A percentile compares a stretch with the other conserved stretches of the same genome.
phyloP scores from a whole-genome alignment of 805 yeast species.

The Maudiozyma pseudohumilis region DNA sequence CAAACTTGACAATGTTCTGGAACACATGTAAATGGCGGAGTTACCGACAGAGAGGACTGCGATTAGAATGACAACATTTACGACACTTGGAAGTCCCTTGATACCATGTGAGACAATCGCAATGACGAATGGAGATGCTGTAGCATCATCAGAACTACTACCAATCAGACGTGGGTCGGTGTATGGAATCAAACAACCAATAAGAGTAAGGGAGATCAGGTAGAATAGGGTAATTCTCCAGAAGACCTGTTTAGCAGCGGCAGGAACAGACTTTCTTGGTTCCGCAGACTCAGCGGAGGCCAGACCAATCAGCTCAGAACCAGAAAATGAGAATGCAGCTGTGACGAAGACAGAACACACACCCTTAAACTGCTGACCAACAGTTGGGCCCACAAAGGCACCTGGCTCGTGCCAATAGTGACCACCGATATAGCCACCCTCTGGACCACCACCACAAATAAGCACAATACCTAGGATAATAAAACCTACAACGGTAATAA shows the following conservation, averaged over 20 bases:
- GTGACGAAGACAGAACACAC: slow-evolving; percentile 64
- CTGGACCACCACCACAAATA: slow-evolving; percentile 47
- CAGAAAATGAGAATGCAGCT: slow-evolving; percentile 56
- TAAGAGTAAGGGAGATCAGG: slow-evolving; percentile 34
- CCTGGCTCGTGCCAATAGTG: slow-evolving; percentile 48
- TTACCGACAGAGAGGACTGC: slow-evolving; percentile 66
- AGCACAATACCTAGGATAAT: slow-evolving; percentile 39
- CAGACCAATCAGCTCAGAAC: slow-evolving; percentile 43
- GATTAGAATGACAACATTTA: slow-evolving; percentile 59
- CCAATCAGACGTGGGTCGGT: slow-evolving; percentile 36
- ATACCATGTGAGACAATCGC: slow-evolving; percentile 59
- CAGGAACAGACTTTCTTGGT: slow-evolving; percentile 40
- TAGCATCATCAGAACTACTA: slow-evolving; percentile 43
- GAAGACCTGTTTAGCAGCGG: slow-evolving; percentile 45
- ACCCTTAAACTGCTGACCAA: slow-evolving; percentile 41
- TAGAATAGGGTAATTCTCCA: slow-evolving; percentile 46
- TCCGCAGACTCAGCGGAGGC: slow-evolving; percentile 41
- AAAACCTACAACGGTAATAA: slow-evolving; percentile 39
- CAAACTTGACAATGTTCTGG: slow-evolving; percentile 55
- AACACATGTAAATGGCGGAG: slow-evolving; percentile 59
- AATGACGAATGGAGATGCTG: slow-evolving; percentile 72
- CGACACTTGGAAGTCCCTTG: slow-evolving; percentile 50
- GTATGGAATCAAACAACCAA: slow-evolving; percentile 41
- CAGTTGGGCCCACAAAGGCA: slow-evolving; percentile 41
- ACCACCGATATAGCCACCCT: slow-evolving; percentile 39